Conservation (phyloP, 768 basidiomycete species). For the Naematelia encephala region DNA sequence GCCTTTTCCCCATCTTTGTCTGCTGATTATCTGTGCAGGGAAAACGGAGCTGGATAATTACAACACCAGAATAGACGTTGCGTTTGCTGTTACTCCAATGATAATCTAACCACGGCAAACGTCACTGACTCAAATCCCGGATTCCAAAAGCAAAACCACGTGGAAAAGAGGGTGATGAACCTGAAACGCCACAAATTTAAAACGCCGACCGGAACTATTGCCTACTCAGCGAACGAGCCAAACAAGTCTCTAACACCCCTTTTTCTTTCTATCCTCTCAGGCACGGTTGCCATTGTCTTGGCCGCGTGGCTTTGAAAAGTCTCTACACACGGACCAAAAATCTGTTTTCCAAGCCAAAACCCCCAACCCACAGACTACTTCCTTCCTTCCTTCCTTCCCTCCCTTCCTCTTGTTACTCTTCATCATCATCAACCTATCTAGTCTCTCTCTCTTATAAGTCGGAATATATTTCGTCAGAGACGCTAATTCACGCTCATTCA, state of each 20-base stretch:
- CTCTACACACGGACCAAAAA: background rate
- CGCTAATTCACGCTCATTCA: background rate
- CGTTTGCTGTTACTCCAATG: too few species aligned
- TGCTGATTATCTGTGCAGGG: too few species aligned
- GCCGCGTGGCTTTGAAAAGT: background rate
- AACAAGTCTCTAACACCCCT: background rate
- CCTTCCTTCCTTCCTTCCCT: background rate
- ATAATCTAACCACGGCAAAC: too few species aligned
- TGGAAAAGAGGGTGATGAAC: background rate
- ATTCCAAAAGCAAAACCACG: background rate
- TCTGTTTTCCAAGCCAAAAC: background rate
- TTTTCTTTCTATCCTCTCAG: background rate
- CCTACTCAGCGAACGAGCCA: background rate
- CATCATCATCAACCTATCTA: background rate
- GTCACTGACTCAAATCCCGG: background rate
- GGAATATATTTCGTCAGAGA: background rate
- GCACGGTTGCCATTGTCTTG: background rate
- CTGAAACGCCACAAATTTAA: background rate
- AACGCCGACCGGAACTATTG: background rate
- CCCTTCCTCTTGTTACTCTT: background rate
- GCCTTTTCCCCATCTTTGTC: constrained; percentile 19
- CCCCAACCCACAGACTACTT: background rate
- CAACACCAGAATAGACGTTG: too few species aligned
- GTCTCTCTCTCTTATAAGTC: too few species aligned
- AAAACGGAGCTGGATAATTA: too few species aligned